Percentiles rank a stretch among this genome's conserved stretches.
These are phyloP conservation scores for Warburgia ugandensis DNA, from an alignment of 164 flowering plant genomes.

Conservation along the genomic window DNA sequence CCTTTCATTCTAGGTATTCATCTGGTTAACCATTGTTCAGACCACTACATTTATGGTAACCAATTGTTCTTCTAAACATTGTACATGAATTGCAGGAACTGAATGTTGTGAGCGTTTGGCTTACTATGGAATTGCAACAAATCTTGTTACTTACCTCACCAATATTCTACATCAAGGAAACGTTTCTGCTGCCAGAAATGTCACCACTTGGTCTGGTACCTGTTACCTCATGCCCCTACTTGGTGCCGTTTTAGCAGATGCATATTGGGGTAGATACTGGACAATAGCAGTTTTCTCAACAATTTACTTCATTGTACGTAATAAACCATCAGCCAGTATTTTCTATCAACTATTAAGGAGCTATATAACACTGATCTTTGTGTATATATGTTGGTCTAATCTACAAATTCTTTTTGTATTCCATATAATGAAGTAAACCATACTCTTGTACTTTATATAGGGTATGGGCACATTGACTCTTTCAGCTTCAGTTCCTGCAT, in stretches of 20 bases:
- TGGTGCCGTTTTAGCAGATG: constrained; percentile 89
- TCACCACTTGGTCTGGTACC: constrained; percentile 85
- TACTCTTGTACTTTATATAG: constrained; percentile 23
- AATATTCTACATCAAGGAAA: constrained; percentile 64
- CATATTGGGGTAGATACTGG: constrained; percentile 92
- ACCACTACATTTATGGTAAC: neutral
- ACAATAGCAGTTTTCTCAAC: constrained; percentile 78
- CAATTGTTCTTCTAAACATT: neutral
- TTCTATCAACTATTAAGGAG: neutral
- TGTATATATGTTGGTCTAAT: neutral
- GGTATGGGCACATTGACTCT: constrained; percentile 79
- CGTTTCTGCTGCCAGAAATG: constrained; percentile 77
- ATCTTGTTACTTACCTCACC: constrained; percentile 81
- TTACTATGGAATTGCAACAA: constrained; percentile 78
- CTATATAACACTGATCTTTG: neutral
- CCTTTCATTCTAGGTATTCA: constrained; percentile 69
- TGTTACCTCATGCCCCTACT: constrained; percentile 80
- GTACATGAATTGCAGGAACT: constrained; percentile 40
- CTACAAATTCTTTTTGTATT: neutral
- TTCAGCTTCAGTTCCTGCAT: constrained; percentile 69
- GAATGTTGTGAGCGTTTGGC: constrained; percentile 94
- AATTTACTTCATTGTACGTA: constrained; percentile 63
- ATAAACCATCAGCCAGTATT: neutral
- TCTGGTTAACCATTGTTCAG: neutral
- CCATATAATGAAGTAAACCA: neutral